Evolutionary conservation across 345 rosid species (phyloP).

Genomic region (Bretschneidera sinensis): DNA sequence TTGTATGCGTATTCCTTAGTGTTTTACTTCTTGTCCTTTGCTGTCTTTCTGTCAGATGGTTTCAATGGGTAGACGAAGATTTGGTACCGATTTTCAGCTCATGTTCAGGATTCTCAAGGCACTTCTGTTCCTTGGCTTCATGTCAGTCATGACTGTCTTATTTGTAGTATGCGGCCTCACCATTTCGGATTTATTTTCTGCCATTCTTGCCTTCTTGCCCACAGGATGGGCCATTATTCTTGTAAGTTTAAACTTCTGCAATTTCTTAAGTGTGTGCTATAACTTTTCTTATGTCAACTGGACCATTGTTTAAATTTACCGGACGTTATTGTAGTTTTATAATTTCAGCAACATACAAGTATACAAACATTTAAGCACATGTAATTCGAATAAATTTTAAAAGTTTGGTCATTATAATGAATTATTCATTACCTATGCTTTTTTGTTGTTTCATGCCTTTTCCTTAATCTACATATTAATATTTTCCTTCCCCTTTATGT

Average conservation of each 20-base stretch:
- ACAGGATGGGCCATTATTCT: slow-evolving; percentile 90
- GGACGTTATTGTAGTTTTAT: too few species aligned
- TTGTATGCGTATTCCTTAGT: slow-evolving; percentile 1
- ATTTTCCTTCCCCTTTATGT: too few species aligned
- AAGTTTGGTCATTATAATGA: not conserved
- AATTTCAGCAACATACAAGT: too few species aligned
- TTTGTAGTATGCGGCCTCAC: slow-evolving; percentile 67
- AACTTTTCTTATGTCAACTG: not conserved
- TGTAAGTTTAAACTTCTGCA: slow-evolving; percentile 40
- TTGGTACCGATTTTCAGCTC: slow-evolving; percentile 75
- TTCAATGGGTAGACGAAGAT: slow-evolving; percentile 75
- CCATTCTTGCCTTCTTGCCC: slow-evolving; percentile 75
- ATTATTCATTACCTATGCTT: too few species aligned
- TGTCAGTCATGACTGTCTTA: slow-evolving; percentile 80
- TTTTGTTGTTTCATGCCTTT: too few species aligned
- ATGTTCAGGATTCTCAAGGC: slow-evolving; percentile 95
- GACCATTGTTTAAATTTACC: not conserved
- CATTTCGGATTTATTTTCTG: slow-evolving; percentile 64
- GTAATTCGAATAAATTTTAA: too few species aligned
- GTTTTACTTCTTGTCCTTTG: not conserved
- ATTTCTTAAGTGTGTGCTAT: not conserved
- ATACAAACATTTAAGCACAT: too few species aligned
- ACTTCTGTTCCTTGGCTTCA: slow-evolving; percentile 80
- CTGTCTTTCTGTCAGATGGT: slow-evolving; percentile 50
- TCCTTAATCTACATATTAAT: too few species aligned